Evolutionary conservation across 2,329 filamentous ascomycete species (phyloP).

Genomic region (Curvularia lunata): DNA sequence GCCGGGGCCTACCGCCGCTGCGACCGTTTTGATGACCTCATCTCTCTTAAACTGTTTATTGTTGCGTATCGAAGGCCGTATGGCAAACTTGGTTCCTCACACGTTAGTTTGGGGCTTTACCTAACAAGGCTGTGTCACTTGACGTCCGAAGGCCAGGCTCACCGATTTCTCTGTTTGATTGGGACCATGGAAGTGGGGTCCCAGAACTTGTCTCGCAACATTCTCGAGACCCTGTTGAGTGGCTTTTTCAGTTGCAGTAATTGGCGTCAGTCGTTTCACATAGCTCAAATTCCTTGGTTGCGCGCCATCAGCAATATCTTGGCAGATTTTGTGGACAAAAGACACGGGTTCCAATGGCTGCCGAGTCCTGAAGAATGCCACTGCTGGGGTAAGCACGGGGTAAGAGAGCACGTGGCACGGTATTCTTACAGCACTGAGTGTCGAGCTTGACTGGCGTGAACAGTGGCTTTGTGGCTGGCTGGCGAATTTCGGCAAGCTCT

Average conservation of each 20-base stretch:
- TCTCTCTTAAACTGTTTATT: conserved; percentile 72
- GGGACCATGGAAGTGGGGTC: conserved; percentile 65
- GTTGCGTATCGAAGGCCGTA: conserved; percentile 77
- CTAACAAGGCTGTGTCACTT: conserved; percentile 16
- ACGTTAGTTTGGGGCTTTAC: conserved; percentile 28
- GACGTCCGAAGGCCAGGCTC: conserved; percentile 28
- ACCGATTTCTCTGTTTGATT: conserved; percentile 61
- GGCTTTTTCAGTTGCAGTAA: conserved; percentile 68
- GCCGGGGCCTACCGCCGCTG: conserved; percentile 66
- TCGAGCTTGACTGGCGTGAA: conserved; percentile 62
- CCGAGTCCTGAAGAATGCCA: conserved; percentile 65
- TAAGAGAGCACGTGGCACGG: not conserved
- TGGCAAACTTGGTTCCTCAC: conserved; percentile 70
- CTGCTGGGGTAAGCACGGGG: conserved; percentile 45
- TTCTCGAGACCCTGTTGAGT: conserved; percentile 71
- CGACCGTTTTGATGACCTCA: conserved; percentile 73
- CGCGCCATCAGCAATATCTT: conserved; percentile 59
- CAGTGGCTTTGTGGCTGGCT: conserved; percentile 55
- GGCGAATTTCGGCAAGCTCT: conserved; percentile 71
- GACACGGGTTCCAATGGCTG: conserved; percentile 65
- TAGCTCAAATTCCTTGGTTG: conserved; percentile 62
- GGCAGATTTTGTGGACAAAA: conserved; percentile 65
- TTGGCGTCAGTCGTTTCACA: conserved; percentile 66
- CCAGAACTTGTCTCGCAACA: conserved; percentile 68
- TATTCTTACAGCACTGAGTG: conserved; percentile 59